phyloP scores from a whole-genome alignment of 202 grass and related monocot genomes.

The Cymbopogon flexuosus region DNA sequence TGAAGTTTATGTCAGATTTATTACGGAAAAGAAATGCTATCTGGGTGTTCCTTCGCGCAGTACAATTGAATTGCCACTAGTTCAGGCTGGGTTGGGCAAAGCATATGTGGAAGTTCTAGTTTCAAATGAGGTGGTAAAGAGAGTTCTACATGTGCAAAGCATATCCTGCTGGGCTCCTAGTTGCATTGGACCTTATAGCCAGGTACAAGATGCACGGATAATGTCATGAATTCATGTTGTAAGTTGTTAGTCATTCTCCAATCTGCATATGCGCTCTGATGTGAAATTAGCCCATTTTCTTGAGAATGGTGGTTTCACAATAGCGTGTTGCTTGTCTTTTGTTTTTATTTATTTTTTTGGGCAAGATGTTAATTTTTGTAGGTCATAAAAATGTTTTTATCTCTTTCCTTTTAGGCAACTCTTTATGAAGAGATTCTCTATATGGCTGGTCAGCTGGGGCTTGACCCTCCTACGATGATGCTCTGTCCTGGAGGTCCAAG shows the following conservation, averaged over 20 bases:
- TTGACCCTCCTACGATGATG: constrained; percentile 78
- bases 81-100: constrained; percentile 54
- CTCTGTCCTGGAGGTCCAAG: constrained; percentile 59
- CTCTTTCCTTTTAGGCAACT: constrained; percentile 59
- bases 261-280: not conserved
- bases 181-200: constrained; percentile 95
- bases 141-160: constrained; percentile 97
- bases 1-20: constrained; percentile 88
- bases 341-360: not conserved
- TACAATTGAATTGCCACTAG: constrained; percentile 83
- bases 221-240: not conserved
- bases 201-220: constrained; percentile 39
- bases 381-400: constrained; percentile 19
- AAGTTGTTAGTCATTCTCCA: not conserved
- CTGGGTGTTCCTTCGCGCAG: constrained; percentile 87
- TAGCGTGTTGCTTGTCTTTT: not conserved
- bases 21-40: constrained; percentile 77
- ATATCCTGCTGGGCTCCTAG: constrained; percentile 99
- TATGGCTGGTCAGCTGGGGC: constrained; percentile 90
- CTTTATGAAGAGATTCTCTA: constrained; percentile 67
- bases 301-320: not conserved
- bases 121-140: constrained; percentile 59
- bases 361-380: not conserved
- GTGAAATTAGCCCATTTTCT: not conserved
- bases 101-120: constrained; percentile 84